Percentiles rank a stretch among this genome's conserved stretches.
Evolutionary conservation across 2,329 filamentous ascomycete species (phyloP).

Genomic region (Pseudopithomyces maydicus): DNA sequence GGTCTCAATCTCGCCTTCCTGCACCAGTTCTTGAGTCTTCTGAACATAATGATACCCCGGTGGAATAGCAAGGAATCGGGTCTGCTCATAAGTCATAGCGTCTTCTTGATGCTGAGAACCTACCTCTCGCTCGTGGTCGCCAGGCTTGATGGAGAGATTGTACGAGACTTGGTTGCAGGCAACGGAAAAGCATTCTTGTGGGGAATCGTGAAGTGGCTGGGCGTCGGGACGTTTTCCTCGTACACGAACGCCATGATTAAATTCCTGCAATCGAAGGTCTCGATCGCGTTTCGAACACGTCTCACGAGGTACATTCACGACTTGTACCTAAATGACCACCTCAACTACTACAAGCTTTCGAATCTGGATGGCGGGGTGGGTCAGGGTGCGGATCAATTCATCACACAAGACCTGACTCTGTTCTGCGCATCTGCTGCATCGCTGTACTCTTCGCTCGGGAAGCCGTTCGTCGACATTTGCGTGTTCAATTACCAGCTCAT

Average conservation of each 20-base stretch:
- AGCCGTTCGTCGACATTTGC: conserved; percentile 93
- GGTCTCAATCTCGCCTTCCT: conserved; percentile 94
- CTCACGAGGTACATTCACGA: conserved; percentile 97
- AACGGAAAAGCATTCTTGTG: conserved; percentile 86
- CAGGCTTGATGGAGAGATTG: conserved; percentile 91
- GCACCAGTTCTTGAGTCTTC: conserved; percentile 92
- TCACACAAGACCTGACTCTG: conserved; percentile 93
- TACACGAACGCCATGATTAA: conserved; percentile 99
- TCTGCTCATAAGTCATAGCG: conserved; percentile 82
- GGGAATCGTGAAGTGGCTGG: conserved; percentile 94
- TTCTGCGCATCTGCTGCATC: conserved; percentile 94
- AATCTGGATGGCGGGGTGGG: conserved; percentile 93
- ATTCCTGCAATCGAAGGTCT: conserved; percentile 95
- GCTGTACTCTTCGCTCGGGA: conserved; percentile 95
- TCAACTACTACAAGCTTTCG: conserved; percentile 94
- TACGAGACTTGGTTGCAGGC: conserved; percentile 92
- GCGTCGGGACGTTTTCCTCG: conserved; percentile 88
- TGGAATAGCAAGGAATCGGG: conserved; percentile 97
- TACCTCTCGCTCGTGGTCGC: conserved; percentile 94
- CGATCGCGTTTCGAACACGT: conserved; percentile 94
- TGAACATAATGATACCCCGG: conserved; percentile 96
- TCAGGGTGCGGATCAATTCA: conserved; percentile 92
- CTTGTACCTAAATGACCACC: conserved; percentile 89
- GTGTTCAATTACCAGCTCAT: conserved; percentile 99
- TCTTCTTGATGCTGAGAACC: conserved; percentile 88